Evolutionary conservation across 73 alveolate genomes (phyloP), one percentile per base, ranked within the genome.

Genomic region (Stentor coeruleus): DNA sequence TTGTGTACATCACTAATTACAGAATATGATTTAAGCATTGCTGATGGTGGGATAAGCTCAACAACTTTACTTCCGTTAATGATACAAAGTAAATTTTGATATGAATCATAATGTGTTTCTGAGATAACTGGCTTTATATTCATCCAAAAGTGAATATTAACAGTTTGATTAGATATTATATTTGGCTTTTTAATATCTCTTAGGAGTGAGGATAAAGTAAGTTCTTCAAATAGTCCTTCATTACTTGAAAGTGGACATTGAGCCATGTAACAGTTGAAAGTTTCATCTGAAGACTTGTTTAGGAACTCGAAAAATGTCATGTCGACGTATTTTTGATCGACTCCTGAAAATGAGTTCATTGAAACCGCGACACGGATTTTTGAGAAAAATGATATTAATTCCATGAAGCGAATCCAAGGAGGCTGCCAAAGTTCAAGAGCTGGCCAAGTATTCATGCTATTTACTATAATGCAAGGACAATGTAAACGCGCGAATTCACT

Each of bases 51-150:
- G 0, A 14, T 15, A 0, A 75, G 72, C 31, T 75, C 74, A 1
- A 75, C 77, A 14, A 14, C 38, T 75, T 75, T 75, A 33, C 20
- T 15, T 2, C 83, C 83, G 39, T 38, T 31, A 31, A 75, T 66
- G 2, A 75, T 33, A 75, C 83, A 75, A 35, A 75, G 59, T 3
- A 75, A 33, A n/a, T 38, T 38, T 39, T 20, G 28, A 75, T 39
- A 75, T n/a, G 83, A 39, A 35, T 75, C 83, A 40, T 39, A 75
- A 75, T 75, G 83, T 37, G 39, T n/a, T 14, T 15, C 83, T 1
- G 59, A 39, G 14, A 26, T n/a, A 38, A 35, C 58, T 26, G 77
- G 77, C 11, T n/a, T 30, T 1, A n/a, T 2, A 75, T 75, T 75
- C 59, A 75, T 37, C 58, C 83, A 75, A 31, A 75, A 2, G 3